Percentiles rank a stretch among this genome's conserved stretches.
phyloP scores from a whole-genome alignment of 345 rosid genomes.

The Acer yangbiense region DNA sequence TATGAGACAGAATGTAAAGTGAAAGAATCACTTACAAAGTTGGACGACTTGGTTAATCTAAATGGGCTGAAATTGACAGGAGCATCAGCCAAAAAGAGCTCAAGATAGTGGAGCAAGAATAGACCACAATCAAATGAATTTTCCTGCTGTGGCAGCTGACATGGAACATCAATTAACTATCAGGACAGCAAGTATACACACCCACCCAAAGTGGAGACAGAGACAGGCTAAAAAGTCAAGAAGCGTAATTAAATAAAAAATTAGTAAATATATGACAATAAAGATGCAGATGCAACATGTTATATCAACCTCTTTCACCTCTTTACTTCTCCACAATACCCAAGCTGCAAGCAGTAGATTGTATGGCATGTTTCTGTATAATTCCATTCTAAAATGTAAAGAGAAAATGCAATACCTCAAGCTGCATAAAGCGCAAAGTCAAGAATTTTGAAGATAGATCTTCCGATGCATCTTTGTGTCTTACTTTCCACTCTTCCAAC shows the following conservation, averaged over 20 bases:
- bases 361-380: not conserved
- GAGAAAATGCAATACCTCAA: conserved; percentile 64
- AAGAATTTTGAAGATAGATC: conserved; percentile 70
- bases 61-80: conserved; percentile 77
- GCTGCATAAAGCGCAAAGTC: conserved; percentile 87
- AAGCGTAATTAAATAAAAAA: not conserved
- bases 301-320: not conserved
- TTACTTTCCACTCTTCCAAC: conserved; percentile 93
- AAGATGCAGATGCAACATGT: conserved; percentile 1
- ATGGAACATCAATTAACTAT: conserved; percentile 33
- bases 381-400: conserved; percentile 10
- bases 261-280: not conserved
- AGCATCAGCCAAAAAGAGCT: conserved; percentile 84
- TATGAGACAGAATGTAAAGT: not conserved
- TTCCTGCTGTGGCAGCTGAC: conserved; percentile 97
- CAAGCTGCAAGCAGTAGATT: conserved; percentile 5
- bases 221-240: not conserved
- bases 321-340: conserved; percentile 2
- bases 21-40: conserved; percentile 68
- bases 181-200: conserved; percentile 26
- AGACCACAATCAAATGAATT: conserved; percentile 95
- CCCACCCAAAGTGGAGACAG: conserved; percentile 2
- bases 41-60: conserved; percentile 58
- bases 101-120: conserved; percentile 93
- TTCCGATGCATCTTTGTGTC: conserved; percentile 69